Percentiles rank a stretch among this genome's conserved stretches.
Evolutionary conservation across 164 flowering plant species (phyloP).

Genomic region (Paratinospora sagittata): DNA sequence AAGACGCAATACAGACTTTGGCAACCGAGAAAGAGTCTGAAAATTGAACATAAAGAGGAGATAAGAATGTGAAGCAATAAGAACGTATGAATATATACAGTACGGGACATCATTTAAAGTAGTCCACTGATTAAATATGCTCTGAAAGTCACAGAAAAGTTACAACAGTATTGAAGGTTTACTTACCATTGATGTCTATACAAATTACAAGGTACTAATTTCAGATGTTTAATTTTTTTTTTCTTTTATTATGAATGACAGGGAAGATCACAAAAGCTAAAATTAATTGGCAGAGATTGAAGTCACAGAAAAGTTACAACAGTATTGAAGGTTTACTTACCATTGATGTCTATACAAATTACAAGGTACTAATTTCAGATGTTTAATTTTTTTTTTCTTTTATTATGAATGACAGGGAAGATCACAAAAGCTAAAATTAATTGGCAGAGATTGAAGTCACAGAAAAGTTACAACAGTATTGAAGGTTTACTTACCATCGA

Average conservation of each 20-base stretch:
- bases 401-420: too few species aligned
- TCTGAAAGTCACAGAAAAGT: not conserved
- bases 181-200: not conserved
- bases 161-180: not conserved
- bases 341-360: too few species aligned
- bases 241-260: too few species aligned
- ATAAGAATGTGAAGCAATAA: not conserved
- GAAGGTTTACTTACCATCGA: not conserved
- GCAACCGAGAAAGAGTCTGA: conserved; percentile 73
- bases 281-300: too few species aligned
- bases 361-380: too few species aligned
- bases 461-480: not conserved
- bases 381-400: too few species aligned
- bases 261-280: too few species aligned
- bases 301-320: too few species aligned
- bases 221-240: not conserved
- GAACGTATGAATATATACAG: not conserved
- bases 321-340: too few species aligned
- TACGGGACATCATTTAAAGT: not conserved
- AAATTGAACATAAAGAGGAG: conserved; percentile 19
- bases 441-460: too few species aligned
- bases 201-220: not conserved
- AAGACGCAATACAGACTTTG: conserved; percentile 77
- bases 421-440: too few species aligned
- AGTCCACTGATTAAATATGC: not conserved